phyloP scores from a whole-genome alignment of 2,329 filamentous ascomycete species.

The Trichoderma afroharzianum region DNA sequence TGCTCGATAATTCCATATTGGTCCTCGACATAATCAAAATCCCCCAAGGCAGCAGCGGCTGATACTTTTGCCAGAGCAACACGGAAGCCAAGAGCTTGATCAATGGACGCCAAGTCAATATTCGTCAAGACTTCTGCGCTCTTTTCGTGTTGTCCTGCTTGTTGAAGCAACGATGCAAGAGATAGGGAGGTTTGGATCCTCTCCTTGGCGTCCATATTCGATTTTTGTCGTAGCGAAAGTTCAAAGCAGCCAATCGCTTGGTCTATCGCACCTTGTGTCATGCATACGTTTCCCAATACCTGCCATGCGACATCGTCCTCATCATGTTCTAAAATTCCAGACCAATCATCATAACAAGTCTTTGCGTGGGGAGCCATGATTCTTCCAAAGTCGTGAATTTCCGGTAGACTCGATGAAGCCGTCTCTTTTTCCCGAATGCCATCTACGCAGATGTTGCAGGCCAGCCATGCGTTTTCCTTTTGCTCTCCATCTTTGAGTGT shows the following conservation, averaged over 20 bases:
- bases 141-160: slow-evolving; percentile 19
- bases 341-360: slow-evolving; percentile 27
- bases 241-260: slow-evolving; percentile 28
- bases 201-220: slow-evolving; percentile 20
- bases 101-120: slow-evolving; percentile 24
- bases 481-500: slow-evolving; percentile 21
- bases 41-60: slow-evolving; percentile 22
- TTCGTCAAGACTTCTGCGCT: slow-evolving; percentile 23
- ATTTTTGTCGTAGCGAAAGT: slow-evolving; percentile 21
- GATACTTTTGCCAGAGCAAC: slow-evolving; percentile 26
- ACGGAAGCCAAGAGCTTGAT: slow-evolving; percentile 24
- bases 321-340: slow-evolving; percentile 21
- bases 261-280: slow-evolving; percentile 25
- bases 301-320: slow-evolving; percentile 38
- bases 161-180: slow-evolving; percentile 24
- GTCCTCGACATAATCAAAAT: slow-evolving; percentile 22
- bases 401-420: slow-evolving; percentile 21
- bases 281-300: slow-evolving; percentile 31
- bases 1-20: slow-evolving; percentile 25
- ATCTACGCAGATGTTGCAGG: slow-evolving; percentile 26
- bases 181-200: slow-evolving; percentile 24
- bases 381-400: slow-evolving; percentile 26
- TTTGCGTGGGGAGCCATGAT: slow-evolving; percentile 29
- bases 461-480: slow-evolving; percentile 24
- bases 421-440: slow-evolving; percentile 23